Percentiles rank a stretch among this genome's conserved stretches.
phyloP scores from a whole-genome alignment of 1,284 basidiomycete genomes.

The Athelia psychrophila region DNA sequence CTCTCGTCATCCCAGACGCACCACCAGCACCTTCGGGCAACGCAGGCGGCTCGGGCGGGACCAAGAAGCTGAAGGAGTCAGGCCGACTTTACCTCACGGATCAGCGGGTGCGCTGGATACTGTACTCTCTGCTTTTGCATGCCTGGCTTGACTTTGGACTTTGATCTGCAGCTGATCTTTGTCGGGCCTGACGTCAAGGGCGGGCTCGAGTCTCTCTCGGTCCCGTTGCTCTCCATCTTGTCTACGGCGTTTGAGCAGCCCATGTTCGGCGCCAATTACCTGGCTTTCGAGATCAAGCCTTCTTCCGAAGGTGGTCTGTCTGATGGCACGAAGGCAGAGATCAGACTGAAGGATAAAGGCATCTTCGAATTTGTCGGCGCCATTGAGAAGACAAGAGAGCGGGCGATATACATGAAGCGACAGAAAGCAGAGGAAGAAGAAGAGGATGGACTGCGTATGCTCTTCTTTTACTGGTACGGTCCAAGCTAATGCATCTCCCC shows the following conservation, averaged over 20 bases:
- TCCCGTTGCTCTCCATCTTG: slow-evolving; percentile 63
- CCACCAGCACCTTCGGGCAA: slow-evolving; percentile 38
- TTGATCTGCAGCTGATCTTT: slow-evolving; percentile 58
- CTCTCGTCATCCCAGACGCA: slow-evolving; percentile 52
- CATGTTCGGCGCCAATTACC: slow-evolving; percentile 64
- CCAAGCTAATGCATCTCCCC: slow-evolving; percentile 7
- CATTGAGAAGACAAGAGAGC: slow-evolving; percentile 73
- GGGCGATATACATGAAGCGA: slow-evolving; percentile 70
- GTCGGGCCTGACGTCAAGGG: slow-evolving; percentile 36
- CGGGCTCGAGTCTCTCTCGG: slow-evolving; percentile 46
- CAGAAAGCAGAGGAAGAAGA: slow-evolving; percentile 54
- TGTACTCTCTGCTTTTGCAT: slow-evolving; percentile 4
- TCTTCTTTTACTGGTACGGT: slow-evolving; percentile 6
- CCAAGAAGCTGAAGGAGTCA: slow-evolving; percentile 54
- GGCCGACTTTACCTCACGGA: slow-evolving; percentile 67
- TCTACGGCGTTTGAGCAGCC: slow-evolving; percentile 75
- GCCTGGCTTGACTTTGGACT: slow-evolving; percentile 4
- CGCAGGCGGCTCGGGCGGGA: slow-evolving; percentile 50
- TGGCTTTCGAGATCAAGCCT: slow-evolving; percentile 64
- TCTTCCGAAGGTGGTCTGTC: slow-evolving; percentile 61
- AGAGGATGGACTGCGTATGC: slow-evolving; percentile 62
- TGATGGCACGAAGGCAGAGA: slow-evolving; percentile 59
- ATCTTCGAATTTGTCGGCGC: slow-evolving; percentile 72
- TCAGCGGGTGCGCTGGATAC: slow-evolving; percentile 52
- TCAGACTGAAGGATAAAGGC: slow-evolving; percentile 63